Evolutionary conservation across 176 grass and related monocot genomes (phyloP).

Genomic region (Rhynchospora breviuscula): DNA sequence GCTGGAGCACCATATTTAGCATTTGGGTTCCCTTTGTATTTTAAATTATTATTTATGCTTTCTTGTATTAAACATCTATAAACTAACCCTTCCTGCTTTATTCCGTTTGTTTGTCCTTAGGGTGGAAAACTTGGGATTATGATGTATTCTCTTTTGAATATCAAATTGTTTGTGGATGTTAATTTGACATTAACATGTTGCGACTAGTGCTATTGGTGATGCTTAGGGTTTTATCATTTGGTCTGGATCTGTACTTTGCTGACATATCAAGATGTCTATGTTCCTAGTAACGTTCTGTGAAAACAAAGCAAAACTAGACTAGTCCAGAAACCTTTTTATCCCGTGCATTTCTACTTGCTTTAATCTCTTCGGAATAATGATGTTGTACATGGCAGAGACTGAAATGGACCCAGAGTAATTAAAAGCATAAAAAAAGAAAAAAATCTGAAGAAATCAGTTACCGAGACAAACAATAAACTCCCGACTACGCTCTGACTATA

Average conservation of each 20-base stretch:
- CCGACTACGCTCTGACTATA: too few relatives aligned
- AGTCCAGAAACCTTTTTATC: not conserved
- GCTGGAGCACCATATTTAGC: not conserved
- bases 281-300: not conserved
- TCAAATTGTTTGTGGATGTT: not conserved
- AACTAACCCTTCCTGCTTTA: not conserved
- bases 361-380: too few relatives aligned
- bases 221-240: not conserved
- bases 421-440: too few relatives aligned
- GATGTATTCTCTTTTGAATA: not conserved
- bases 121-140: not conserved
- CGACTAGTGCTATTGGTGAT: not conserved
- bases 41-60: not conserved
- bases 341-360: too few relatives aligned
- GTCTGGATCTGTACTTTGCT: not conserved
- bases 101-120: not conserved
- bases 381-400: too few relatives aligned
- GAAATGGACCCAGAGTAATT: too few relatives aligned
- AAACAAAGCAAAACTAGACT: too few relatives aligned
- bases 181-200: not conserved
- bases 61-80: conserved; percentile 14
- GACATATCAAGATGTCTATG: not conserved
- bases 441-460: too few relatives aligned
- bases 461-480: too few relatives aligned
- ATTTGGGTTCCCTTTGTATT: not conserved